phyloP scores from a whole-genome alignment of 2,329 filamentous ascomycete genomes.

The Diplocarpon mali region DNA sequence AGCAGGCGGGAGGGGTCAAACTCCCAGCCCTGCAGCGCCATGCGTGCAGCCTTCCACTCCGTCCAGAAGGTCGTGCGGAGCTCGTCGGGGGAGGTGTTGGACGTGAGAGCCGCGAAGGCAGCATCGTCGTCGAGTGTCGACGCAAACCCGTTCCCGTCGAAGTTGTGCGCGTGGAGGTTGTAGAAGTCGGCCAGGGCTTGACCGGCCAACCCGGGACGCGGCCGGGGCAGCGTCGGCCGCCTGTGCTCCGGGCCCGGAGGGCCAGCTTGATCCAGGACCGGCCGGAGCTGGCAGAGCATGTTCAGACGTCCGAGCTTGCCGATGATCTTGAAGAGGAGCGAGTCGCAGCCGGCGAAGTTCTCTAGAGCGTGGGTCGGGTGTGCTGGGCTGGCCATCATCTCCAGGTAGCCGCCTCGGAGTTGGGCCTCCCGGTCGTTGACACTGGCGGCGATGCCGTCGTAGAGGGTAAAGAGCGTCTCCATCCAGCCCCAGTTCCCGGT shows the following conservation, averaged over 20 bases:
- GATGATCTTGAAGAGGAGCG: constrained; percentile 76
- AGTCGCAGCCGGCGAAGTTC: constrained; percentile 80
- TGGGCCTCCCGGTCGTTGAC: constrained; percentile 88
- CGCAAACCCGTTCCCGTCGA: constrained; percentile 58
- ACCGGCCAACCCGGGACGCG: constrained; percentile 31
- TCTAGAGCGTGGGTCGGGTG: constrained; percentile 50
- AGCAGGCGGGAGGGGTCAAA: constrained; percentile 48
- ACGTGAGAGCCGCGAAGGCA: constrained; percentile 25
- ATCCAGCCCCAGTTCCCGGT: constrained; percentile 73
- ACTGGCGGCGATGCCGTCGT: constrained; percentile 83
- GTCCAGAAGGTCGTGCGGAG: constrained; percentile 62
- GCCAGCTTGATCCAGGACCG: constrained; percentile 38
- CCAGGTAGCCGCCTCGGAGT: constrained; percentile 51
- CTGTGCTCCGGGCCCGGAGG: constrained; percentile 20
- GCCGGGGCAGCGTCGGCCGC: constrained; percentile 22
- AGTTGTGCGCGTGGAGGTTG: constrained; percentile 42
- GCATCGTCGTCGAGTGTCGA: constrained; percentile 45
- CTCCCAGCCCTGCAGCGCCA: constrained; percentile 70
- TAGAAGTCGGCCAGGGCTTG: constrained; percentile 37
- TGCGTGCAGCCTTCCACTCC: constrained; percentile 74
- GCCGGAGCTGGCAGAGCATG: constrained; percentile 62
- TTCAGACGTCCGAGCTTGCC: constrained; percentile 76
- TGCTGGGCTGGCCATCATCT: constrained; percentile 52
- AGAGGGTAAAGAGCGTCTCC: constrained; percentile 86
- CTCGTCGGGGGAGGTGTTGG: constrained; percentile 41